Evolutionary conservation across 2,329 filamentous ascomycete genomes (phyloP).

Genomic region (Talaromyces sp.): DNA sequence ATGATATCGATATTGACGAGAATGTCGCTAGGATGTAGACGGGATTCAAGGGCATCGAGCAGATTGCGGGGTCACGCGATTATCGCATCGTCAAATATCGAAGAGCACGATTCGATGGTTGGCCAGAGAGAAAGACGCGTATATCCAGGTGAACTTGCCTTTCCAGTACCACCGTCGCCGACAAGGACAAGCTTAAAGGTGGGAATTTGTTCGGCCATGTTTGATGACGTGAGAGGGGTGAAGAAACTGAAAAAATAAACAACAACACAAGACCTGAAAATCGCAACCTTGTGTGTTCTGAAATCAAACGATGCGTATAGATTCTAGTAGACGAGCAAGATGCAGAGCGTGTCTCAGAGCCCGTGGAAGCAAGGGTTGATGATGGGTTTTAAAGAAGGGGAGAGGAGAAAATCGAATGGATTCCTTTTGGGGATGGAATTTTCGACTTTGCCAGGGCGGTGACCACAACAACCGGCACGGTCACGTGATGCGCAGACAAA

Average conservation of each 20-base stretch:
- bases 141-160: constrained; percentile 62
- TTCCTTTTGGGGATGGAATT: constrained; percentile 34
- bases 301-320: constrained; percentile 27
- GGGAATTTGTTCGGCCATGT: constrained; percentile 67
- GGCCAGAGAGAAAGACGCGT: not conserved
- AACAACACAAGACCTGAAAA: constrained; percentile 20
- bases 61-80: constrained; percentile 19
- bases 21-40: not conserved
- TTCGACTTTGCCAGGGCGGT: constrained; percentile 26
- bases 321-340: not conserved
- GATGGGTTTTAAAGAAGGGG: constrained; percentile 8
- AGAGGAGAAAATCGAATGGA: constrained; percentile 23
- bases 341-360: constrained; percentile 24
- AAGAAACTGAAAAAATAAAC: constrained; percentile 20
- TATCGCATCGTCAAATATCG: constrained; percentile 14
- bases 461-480: constrained; percentile 16
- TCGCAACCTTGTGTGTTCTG: constrained; percentile 23
- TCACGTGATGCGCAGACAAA: constrained; percentile 23
- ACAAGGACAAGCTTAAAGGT: constrained; percentile 99
- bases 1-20: not conserved
- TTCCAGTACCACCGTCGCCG: constrained; percentile 98
- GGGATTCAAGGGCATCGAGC: not conserved
- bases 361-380: constrained; percentile 30
- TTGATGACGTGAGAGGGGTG: constrained; percentile 27
- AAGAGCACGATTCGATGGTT: not conserved